Percentiles rank a stretch among this genome's conserved stretches.
These are phyloP conservation scores for Handroanthus guayacan DNA, from an alignment of 257 asterid species.

Conservation along the genomic window DNA sequence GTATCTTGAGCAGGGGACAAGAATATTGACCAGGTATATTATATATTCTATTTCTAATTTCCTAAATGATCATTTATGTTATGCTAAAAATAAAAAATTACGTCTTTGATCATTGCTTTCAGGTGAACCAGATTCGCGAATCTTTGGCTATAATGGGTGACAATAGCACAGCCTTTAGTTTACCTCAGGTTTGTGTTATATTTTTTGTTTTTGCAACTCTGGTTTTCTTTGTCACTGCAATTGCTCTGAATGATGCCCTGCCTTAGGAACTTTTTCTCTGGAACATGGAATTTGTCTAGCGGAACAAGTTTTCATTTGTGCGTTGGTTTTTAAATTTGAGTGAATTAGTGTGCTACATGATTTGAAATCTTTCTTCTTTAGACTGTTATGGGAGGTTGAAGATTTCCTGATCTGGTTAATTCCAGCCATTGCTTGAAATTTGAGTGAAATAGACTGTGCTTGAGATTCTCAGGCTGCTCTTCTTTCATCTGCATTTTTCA, in stretches of 20 bases:
- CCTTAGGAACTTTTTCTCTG: background rate
- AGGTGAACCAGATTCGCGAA: constrained; percentile 97
- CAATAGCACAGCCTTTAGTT: constrained; percentile 95
- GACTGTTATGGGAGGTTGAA: background rate
- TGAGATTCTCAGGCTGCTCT: background rate
- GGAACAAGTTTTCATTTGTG: constrained; percentile 4
- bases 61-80: constrained; percentile 17
- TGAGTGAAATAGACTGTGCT: background rate
- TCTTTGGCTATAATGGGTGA: constrained; percentile 96
- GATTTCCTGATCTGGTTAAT: background rate
- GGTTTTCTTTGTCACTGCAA: background rate
- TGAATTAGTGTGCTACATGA: background rate
- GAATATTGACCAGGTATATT: constrained; percentile 80
- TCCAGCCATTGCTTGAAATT: background rate
- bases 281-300: constrained; percentile 13
- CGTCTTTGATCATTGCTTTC: constrained; percentile 36
- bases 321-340: background rate
- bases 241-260: background rate
- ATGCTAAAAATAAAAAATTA: constrained; percentile 20
- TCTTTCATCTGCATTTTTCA: background rate
- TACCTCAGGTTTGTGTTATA: constrained; percentile 77
- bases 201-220: background rate
- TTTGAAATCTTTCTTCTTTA: background rate
- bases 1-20: constrained; percentile 71
- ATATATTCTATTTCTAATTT: constrained; percentile 24